Base-by-base conservation (phyloP, 2,329 filamentous ascomycete species). In the Cladosporium sp. region DNA sequence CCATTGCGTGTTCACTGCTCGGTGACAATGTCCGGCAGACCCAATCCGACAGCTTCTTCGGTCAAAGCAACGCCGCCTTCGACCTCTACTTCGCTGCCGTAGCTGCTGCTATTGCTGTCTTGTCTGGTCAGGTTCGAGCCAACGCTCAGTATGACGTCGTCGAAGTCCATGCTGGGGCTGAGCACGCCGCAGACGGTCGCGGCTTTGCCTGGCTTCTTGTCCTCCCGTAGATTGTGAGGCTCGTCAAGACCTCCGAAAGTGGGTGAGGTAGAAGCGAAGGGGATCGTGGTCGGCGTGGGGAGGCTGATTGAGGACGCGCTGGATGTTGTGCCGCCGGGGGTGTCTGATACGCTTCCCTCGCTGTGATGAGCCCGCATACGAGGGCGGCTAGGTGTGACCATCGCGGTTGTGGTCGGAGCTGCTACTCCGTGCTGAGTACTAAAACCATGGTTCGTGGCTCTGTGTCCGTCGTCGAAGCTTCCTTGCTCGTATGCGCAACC, bases 21-120 rank as follows among this genome's bases (percentile, higher is more conserved):
- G 19, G 48, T 50, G n/a, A 19, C 7, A 42, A 63, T 58, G 35
- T 73, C 70, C 1, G 71, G 71, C 9, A 63, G 65, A 40, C 75
- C 73, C 32, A 72, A 66, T 56, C 74, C 74, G 13, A 80, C 73
- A 41, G 74, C 77, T 62, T 82, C 80, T 61, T 84, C 80, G 3
- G 76, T 75, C 22, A 84, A 63, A 1, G 79, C 79, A 4, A 83
- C 70, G 2, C 80, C 80, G 13, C 75, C 72, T 3, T 72, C 68
- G 1, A 81, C 75, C 31, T 76, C 72, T 2, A 80, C 62, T 38
- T 73, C 69, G 34, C 69, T 61, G 4, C 58, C 59, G 2, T 62
- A 41, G 46, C 60, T 62, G 46, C 60, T 62, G 55, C 54, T 56
- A 42, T 49, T 56, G 51, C 62, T 63, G 14, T 42, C 34, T 46